phyloP scores from a whole-genome alignment of 1,284 basidiomycete species.

The Puccinia triticina region DNA sequence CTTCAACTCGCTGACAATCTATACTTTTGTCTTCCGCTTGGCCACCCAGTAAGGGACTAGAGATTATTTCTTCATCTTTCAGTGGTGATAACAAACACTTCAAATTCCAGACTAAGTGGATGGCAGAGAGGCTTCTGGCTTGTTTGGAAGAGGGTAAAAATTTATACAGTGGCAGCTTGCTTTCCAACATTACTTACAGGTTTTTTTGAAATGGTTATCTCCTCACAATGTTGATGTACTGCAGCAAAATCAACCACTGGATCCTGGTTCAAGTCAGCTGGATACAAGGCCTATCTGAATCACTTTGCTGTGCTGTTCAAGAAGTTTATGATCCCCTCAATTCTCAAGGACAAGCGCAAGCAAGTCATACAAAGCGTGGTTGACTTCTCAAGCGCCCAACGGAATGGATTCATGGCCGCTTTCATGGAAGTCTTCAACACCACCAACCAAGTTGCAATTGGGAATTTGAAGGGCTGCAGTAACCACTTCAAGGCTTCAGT shows the following conservation, averaged over 20 bases:
- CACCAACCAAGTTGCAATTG: too few relatives aligned
- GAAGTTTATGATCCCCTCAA: not conserved
- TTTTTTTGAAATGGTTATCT: too few relatives aligned
- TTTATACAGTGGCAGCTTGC: too few relatives aligned
- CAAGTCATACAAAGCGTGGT: not conserved
- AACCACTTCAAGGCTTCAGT: not conserved
- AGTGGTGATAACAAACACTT: too few relatives aligned
- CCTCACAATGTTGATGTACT: not conserved
- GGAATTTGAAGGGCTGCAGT: too few relatives aligned
- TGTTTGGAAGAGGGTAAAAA: not conserved
- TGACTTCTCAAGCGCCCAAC: not conserved
- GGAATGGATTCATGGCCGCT: not conserved
- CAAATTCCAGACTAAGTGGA: not conserved
- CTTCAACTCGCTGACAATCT: too few relatives aligned
- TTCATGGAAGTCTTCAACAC: conserved; percentile 2
- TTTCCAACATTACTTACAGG: too few relatives aligned
- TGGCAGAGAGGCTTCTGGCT: too few relatives aligned
- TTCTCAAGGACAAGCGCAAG: not conserved
- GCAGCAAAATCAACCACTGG: not conserved
- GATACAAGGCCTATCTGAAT: not conserved
- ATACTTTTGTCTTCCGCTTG: too few relatives aligned
- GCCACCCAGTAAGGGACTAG: too few relatives aligned
- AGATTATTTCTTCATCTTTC: too few relatives aligned
- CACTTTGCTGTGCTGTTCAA: not conserved
- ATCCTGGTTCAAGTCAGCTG: not conserved